phyloP scores from a whole-genome alignment of 2,329 filamentous ascomycete genomes.

The Atkinsonella hypoxylon region DNA sequence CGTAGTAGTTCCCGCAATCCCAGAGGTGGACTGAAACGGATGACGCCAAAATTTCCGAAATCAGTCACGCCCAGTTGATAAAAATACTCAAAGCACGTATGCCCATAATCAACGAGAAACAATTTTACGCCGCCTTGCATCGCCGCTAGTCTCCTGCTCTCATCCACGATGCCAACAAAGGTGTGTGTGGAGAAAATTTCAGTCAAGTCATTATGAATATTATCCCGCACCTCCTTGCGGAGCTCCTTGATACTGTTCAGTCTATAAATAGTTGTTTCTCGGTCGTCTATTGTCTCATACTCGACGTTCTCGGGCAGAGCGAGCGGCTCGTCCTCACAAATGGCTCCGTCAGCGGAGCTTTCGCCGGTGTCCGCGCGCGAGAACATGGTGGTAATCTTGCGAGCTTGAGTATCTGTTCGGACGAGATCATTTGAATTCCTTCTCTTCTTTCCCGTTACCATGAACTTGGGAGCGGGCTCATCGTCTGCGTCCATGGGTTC shows the following conservation, averaged over 20 bases:
- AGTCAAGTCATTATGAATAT: slow-evolving; percentile 74
- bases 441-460: slow-evolving; percentile 26
- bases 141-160: slow-evolving; percentile 73
- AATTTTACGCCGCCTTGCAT: slow-evolving; percentile 89
- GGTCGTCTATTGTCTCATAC: slow-evolving; percentile 57
- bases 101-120: slow-evolving; percentile 86
- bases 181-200: slow-evolving; percentile 81
- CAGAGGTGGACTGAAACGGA: slow-evolving; percentile 68
- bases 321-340: slow-evolving; percentile 21
- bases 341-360: slow-evolving; percentile 6
- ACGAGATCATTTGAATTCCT: slow-evolving; percentile 63
- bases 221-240: slow-evolving; percentile 65
- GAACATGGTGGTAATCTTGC: slow-evolving; percentile 97
- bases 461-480: slow-evolving; percentile 20
- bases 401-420: slow-evolving; percentile 73
- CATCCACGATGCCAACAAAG: slow-evolving; percentile 88
- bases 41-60: slow-evolving; percentile 85
- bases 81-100: slow-evolving; percentile 78
- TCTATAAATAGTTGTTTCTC: slow-evolving; percentile 56
- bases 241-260: slow-evolving; percentile 80
- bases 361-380: slow-evolving; percentile 32
- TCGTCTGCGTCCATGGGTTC: slow-evolving; percentile 16
- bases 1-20: slow-evolving; percentile 57
- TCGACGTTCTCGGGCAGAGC: slow-evolving; percentile 39
- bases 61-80: slow-evolving; percentile 92